These are phyloP conservation scores for Fusarium clavum DNA, from an alignment of 2,329 filamentous ascomycete species.

Conservation along the genomic window DNA sequence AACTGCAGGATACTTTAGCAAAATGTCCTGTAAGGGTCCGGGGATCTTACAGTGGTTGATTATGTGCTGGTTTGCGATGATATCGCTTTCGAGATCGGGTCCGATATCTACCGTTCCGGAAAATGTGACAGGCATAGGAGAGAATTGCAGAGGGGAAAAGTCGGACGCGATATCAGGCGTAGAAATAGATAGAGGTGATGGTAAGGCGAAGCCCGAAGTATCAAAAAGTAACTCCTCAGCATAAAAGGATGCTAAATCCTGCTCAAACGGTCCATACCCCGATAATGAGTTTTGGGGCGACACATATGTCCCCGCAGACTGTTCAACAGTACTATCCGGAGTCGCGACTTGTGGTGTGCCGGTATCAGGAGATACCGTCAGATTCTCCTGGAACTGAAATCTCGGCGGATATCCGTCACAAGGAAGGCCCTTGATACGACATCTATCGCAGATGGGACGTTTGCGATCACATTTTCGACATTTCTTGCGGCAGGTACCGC, in stretches of 20 bases:
- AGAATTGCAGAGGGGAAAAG: accelerated
- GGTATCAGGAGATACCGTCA: not conserved
- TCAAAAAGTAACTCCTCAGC: not conserved
- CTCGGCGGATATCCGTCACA: conserved; percentile 49
- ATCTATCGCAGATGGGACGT: conserved; percentile 47
- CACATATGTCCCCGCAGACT: not conserved
- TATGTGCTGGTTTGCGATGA: conserved; percentile 7
- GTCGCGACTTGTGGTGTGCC: accelerated
- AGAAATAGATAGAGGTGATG: conserved; percentile 1
- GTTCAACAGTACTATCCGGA: not conserved
- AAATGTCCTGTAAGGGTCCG: accelerated
- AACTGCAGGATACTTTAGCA: conserved; percentile 22
- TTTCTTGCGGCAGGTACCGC: conserved; percentile 49
- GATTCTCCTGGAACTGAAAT: conserved; percentile 46
- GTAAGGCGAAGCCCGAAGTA: not conserved
- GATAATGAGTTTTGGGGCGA: not conserved
- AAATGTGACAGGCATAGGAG: not conserved
- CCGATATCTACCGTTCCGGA: not conserved
- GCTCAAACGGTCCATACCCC: accelerated
- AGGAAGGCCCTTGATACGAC: conserved; percentile 45
- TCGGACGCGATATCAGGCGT: not conserved
- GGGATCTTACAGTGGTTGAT: conserved; percentile 24
- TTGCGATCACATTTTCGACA: conserved; percentile 50
- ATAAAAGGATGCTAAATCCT: accelerated
- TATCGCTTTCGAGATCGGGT: conserved; percentile 9